These are phyloP conservation scores for Boletellus sp. DNA, from an alignment of 1,284 basidiomycete species.

Conservation along the genomic window DNA sequence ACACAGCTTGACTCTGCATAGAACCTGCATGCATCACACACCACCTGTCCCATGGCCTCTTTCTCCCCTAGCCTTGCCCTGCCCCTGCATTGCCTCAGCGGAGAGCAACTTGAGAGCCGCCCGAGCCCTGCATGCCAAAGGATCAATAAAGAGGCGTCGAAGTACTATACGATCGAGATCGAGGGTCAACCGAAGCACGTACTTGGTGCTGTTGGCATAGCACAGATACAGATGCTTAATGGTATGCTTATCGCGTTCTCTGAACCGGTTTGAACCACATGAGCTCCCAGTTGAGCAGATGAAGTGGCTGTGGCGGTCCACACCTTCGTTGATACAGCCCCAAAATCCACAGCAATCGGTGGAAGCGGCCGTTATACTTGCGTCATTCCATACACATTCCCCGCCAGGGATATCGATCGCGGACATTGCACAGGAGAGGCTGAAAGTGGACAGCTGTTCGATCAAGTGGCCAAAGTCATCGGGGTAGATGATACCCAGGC, in stretches of 20 bases:
- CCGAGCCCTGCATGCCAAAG: conserved; percentile 72
- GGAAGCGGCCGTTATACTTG: conserved; percentile 86
- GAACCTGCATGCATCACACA: no score
- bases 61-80: no score
- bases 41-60: no score
- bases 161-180: conserved; percentile 73
- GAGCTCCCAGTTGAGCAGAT: conserved; percentile 51
- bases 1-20: no score
- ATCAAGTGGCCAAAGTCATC: conserved; percentile 68
- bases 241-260: conserved; percentile 43
- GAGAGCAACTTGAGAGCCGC: conserved; percentile 79
- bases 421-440: conserved; percentile 70
- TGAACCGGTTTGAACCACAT: background rate
- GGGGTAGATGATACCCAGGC: conserved; percentile 50
- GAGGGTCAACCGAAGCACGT: conserved; percentile 74
- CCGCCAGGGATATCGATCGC: conserved; percentile 74
- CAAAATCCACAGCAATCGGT: conserved; percentile 61
- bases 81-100: conserved; percentile 46
- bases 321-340: conserved; percentile 69
- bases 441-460: conserved; percentile 77
- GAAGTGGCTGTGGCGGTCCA: conserved; percentile 81
- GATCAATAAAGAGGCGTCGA: conserved; percentile 61
- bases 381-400: conserved; percentile 78
- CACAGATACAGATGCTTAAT: conserved; percentile 81
- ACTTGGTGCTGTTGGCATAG: conserved; percentile 78